Conservation (phyloP, 2,329 filamentous ascomycete species). For the Sporothrix brasiliensis region DNA sequence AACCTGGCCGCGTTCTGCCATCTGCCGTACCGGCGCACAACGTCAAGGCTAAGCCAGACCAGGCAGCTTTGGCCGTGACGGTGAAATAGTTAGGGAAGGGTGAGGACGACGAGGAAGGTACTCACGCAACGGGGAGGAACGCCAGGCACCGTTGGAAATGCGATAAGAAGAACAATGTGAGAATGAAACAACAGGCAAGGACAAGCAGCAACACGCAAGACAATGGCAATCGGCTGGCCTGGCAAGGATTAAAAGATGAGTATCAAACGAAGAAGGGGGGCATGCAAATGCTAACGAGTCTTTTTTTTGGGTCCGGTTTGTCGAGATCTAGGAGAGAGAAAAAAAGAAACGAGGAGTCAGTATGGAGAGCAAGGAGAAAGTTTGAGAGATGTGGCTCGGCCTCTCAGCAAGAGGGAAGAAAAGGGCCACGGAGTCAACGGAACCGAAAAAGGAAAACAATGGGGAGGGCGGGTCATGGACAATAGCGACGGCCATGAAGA, state of each 20-base stretch:
- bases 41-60: not conserved
- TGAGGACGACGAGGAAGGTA: not conserved
- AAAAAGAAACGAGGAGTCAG: constrained; percentile 1
- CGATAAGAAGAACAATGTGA: constrained; percentile 24
- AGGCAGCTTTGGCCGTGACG: not conserved
- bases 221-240: constrained; percentile 6
- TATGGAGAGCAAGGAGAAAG: not conserved
- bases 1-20: constrained; percentile 15
- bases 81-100: not conserved
- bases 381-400: constrained; percentile 18
- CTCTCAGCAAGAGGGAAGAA: not conserved
- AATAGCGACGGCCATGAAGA: not conserved
- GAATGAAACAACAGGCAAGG: not conserved
- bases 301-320: not conserved
- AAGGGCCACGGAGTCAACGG: constrained; percentile 9
- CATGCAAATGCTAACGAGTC: not conserved
- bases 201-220: not conserved
- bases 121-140: constrained; percentile 26
- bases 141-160: constrained; percentile 35
- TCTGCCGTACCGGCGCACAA: not conserved
- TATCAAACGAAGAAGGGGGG: not conserved
- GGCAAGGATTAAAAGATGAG: constrained; percentile 22
- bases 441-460: constrained; percentile 24
- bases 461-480: constrained; percentile 13
- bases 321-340: constrained; percentile 9